Percentiles rank a stretch among this genome's conserved stretches.
These are phyloP conservation scores for Urochloa ruziziensis DNA, from an alignment of 176 grass and related monocot species.

Conservation along the genomic window DNA sequence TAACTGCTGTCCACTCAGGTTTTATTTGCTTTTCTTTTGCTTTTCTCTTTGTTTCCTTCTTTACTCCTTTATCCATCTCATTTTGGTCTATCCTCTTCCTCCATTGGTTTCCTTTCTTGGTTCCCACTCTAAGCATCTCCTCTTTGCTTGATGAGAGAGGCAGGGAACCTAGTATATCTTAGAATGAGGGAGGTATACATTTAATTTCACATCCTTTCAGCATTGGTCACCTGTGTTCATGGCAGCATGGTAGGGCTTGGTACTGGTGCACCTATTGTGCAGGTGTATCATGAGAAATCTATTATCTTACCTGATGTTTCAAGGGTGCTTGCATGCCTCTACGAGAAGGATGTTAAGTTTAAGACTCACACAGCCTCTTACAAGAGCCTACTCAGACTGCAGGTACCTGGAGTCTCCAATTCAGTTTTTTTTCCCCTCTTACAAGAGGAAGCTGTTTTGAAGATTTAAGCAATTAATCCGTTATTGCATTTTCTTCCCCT, in stretches of 20 bases:
- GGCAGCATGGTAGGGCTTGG: constrained; percentile 50
- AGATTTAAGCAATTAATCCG: constrained; percentile 1
- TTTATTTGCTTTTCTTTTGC: constrained; percentile 30
- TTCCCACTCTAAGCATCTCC: constrained; percentile 61
- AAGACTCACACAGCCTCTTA: constrained; percentile 30
- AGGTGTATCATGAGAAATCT: constrained; percentile 78
- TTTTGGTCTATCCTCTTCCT: constrained; percentile 42
- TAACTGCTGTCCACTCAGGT: not conserved
- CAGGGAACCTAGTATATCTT: constrained; percentile 46
- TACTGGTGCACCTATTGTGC: constrained; percentile 45
- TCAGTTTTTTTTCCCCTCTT: not conserved
- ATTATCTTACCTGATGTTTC: constrained; percentile 70
- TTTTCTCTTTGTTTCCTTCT: constrained; percentile 7
- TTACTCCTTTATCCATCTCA: not conserved
- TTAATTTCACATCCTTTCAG: constrained; percentile 13
- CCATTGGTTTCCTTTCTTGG: constrained; percentile 19
- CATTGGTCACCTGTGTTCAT: constrained; percentile 20
- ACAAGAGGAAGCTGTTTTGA: not conserved
- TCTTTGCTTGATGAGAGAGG: constrained; percentile 73
- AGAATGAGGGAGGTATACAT: constrained; percentile 12
- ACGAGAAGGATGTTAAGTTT: constrained; percentile 73
- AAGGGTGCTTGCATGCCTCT: constrained; percentile 81
- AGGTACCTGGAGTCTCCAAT: constrained; percentile 50
- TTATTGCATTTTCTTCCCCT: constrained; percentile 10
- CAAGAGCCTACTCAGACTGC: constrained; percentile 71